A percentile compares a stretch with the other conserved stretches of the same genome.
Evolutionary conservation across 75 land plant species (phyloP).

Genomic region (Cunninghamia lanceolata): DNA sequence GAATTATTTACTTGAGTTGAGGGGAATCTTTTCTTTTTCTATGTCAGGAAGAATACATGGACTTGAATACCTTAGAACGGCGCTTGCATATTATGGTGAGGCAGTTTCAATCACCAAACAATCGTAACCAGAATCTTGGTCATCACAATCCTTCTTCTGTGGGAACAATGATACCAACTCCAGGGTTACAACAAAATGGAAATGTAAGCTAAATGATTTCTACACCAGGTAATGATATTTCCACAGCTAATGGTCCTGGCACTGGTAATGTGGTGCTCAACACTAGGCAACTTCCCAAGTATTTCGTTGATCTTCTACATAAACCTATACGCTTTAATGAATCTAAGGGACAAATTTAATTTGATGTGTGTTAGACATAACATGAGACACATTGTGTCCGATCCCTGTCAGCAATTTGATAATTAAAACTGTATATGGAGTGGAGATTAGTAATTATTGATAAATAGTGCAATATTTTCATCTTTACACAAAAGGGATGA

Average conservation of each 20-base stretch:
- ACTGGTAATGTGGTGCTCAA: conserved; percentile 15
- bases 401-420: no score
- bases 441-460: no score
- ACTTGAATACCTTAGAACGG: conserved; percentile 57
- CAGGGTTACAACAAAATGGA: conserved; percentile 47
- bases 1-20: background rate
- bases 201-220: conserved; percentile 30
- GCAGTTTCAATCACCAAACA: conserved; percentile 23
- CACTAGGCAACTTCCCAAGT: background rate
- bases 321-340: no score
- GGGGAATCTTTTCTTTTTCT: background rate
- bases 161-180: conserved; percentile 77
- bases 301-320: no score
- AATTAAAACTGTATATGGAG: no score
- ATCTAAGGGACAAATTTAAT: no score
- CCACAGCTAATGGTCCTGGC: conserved; percentile 37
- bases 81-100: conserved; percentile 46
- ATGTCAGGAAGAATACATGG: conserved; percentile 74
- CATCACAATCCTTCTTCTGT: conserved; percentile 26
- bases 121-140: conserved; percentile 26
- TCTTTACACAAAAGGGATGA: no score
- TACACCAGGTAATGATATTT: conserved; percentile 42
- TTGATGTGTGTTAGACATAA: no score
- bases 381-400: no score
- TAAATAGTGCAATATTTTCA: no score